phyloP scores from a whole-genome alignment of 257 asterid species.

The Solanum bulbocastanum region DNA sequence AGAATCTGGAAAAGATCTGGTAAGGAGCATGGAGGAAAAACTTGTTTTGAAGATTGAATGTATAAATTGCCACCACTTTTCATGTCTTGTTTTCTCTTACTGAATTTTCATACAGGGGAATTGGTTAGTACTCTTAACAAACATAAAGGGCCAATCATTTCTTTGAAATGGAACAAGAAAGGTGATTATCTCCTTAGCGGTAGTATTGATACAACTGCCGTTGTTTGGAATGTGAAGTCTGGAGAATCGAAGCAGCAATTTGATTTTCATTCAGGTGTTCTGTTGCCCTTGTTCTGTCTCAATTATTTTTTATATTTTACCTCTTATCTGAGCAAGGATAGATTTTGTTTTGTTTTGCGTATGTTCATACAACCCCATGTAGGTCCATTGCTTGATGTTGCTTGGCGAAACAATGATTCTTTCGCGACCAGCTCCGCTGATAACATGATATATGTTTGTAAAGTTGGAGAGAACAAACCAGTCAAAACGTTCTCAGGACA shows the following conservation, averaged over 20 bases:
- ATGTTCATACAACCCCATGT: background rate
- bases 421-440: slow-evolving; percentile 93
- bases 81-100: background rate
- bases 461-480: slow-evolving; percentile 80
- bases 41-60: background rate
- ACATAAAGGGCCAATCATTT: slow-evolving; percentile 90
- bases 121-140: slow-evolving; percentile 62
- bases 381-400: slow-evolving; percentile 93
- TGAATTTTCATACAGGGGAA: slow-evolving; percentile 55
- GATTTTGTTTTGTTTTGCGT: background rate
- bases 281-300: slow-evolving; percentile 1
- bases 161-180: slow-evolving; percentile 95
- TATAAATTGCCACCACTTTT: too few species aligned
- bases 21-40: slow-evolving; percentile 12
- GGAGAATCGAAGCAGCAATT: slow-evolving; percentile 77
- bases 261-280: slow-evolving; percentile 77
- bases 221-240: slow-evolving; percentile 86
- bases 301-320: background rate
- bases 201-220: slow-evolving; percentile 86
- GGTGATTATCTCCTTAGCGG: slow-evolving; percentile 95
- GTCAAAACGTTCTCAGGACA: slow-evolving; percentile 72
- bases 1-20: slow-evolving; percentile 90
- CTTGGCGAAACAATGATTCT: slow-evolving; percentile 78
- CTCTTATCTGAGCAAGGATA: background rate
- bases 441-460: slow-evolving; percentile 79